Evolutionary conservation across 1,284 basidiomycete species (phyloP).

Genomic region (Caloboletus firmus): DNA sequence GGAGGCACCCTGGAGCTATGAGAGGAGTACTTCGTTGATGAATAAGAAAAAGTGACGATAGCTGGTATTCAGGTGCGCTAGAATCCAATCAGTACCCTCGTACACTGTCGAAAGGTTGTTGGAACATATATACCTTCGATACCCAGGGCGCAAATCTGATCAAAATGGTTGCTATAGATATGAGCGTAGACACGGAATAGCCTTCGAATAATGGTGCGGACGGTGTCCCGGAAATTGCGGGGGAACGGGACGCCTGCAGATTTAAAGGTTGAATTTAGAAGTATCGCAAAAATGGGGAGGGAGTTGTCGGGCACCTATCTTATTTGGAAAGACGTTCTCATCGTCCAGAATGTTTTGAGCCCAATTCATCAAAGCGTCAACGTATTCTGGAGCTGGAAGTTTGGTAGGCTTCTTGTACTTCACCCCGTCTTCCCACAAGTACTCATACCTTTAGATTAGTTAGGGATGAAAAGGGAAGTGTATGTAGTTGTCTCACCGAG

Average conservation of each 20-base stretch:
- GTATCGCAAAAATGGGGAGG: neutral
- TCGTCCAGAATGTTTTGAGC: conserved; percentile 92
- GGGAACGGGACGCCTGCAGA: conserved; percentile 86
- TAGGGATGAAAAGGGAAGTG: conserved; percentile 9
- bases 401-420: conserved; percentile 93
- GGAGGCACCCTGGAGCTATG: neutral
- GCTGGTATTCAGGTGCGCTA: conserved; percentile 98
- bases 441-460: conserved; percentile 70
- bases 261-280: neutral
- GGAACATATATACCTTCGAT: conserved; percentile 86
- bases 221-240: conserved; percentile 85
- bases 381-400: conserved; percentile 93
- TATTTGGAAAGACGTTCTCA: conserved; percentile 91
- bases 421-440: conserved; percentile 96
- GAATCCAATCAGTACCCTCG: neutral
- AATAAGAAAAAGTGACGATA: conserved; percentile 99
- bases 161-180: conserved; percentile 99
- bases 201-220: conserved; percentile 89
- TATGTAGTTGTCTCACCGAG: conserved; percentile 60
- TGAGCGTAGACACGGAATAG: conserved; percentile 98
- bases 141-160: conserved; percentile 96
- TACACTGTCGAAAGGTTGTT: neutral
- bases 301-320: conserved; percentile 65
- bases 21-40: conserved; percentile 78
- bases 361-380: conserved; percentile 99